Evolutionary conservation across 2,329 filamentous ascomycete genomes (phyloP), one percentile per base, ranked within the genome.

Genomic region (Chaetomiaceae sp.): DNA sequence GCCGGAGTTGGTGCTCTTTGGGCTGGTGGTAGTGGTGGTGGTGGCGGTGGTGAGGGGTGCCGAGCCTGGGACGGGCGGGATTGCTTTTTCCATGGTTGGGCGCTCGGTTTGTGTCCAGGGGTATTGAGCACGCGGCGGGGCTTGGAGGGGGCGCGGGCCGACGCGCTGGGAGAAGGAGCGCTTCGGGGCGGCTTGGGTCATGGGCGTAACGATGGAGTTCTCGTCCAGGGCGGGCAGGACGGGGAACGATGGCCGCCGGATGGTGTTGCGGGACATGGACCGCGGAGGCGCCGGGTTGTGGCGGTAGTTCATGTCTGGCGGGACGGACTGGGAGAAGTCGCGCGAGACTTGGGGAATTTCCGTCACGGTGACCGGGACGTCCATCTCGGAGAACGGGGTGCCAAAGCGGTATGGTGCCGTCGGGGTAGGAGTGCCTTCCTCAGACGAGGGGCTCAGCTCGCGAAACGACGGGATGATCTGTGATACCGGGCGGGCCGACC

Each of bases 301-400:
- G 68, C 84, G 82, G 75, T 87, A 96, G 67, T 83, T 85, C 91
- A 96, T 96, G 72, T 95, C 85, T 6, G 92, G 92, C 39, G 92
- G 92, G 0, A 96, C 92, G 5, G 91, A 96, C 69, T 96, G 90
- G 23, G 90, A 95, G 43, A 79, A 76, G 65, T 94, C 87, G 47
- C 92, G 87, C 40, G 86, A 79, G 29, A 95, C 77, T 6, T 88
- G 88, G 0, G 86, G 88, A 15, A 83, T 64, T 1, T 83, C 82
- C 39, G 91, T 76, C 3, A 85, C 80, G 1, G 89, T 94, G 55
- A 95, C 73, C 0, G 92, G 91, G 12, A 91, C 84, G 67, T 96
- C 92, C 78, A 92, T 86, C 65, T 95, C 91, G 2, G 91, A 95
- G 68, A 91, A 88, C 15, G 91, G 91, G 0, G 89, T 95, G n/a